Evolutionary conservation across 352 stramenopile species (phyloP), one percentile per base, ranked within the genome.

Genomic region (Plasmopara viticola): DNA sequence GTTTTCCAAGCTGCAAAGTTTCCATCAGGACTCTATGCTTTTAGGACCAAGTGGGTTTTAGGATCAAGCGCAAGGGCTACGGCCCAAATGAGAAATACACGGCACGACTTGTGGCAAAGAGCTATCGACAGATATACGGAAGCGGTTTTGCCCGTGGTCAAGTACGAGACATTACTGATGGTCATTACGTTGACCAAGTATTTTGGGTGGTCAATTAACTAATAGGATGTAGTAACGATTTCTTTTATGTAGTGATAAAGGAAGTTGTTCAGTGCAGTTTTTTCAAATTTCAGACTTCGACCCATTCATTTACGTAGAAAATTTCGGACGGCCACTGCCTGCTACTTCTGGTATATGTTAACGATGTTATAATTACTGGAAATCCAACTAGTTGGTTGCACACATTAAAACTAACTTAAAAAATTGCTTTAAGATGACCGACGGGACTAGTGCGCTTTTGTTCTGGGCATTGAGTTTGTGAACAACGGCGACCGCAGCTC

Each of bases 161-260:
- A 25, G 20, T 25, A 25, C 20, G 20, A 3, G 20, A 25, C 20
- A 3, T 25, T 25, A 25, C 20, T 1, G 3, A 25, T 3, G 20
- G 20, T 25, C 20, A 25, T 25, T 25, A 3, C 20, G 1, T 25
- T 25, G 3, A 25, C 20, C 20, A 25, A 25, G 20, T 25, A 25
- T 25, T 25, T 25, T 25, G 20, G 20, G 20, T 25, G 20, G 20
- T 3, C 20, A 25, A 1, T 25, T 25, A 25, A 25, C 20, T 3
- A 25, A 25, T 25, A 25, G 3, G 20, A 25, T 25, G 20, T 25
- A 25, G 20, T 25, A 25, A 25, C 1, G 20, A 25, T n/a, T n/a
- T n/a, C 49, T 60, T 17, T 18, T 60, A 53, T 7, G 38, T 30
- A 6, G 15, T 51, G 6, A 60, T 60, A 38, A 53, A 50, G 31